phyloP scores from a whole-genome alignment of 192 early-diverging fungal genomes.

The Pecoramyces ruminantium region DNA sequence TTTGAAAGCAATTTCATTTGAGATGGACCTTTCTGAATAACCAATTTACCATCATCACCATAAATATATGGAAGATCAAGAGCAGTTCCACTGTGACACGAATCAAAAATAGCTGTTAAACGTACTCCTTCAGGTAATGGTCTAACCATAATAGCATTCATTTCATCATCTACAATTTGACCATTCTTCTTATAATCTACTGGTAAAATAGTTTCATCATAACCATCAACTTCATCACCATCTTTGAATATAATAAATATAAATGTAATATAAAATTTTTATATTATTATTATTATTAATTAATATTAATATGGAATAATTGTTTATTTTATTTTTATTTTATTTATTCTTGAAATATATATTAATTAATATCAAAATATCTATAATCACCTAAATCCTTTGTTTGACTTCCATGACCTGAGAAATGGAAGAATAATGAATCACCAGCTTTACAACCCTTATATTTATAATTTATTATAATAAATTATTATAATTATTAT shows the following conservation, averaged over 20 bases:
- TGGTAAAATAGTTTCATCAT: slow-evolving; percentile 55
- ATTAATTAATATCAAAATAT: not conserved
- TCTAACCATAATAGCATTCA: slow-evolving; percentile 42
- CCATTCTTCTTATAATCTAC: slow-evolving; percentile 51
- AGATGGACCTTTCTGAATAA: not conserved
- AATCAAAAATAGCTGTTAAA: slow-evolving; percentile 59
- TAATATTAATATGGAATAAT: too few species aligned
- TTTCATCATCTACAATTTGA: slow-evolving; percentile 46
- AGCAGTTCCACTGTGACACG: slow-evolving; percentile 44
- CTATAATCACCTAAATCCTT: not conserved
- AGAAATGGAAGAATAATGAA: slow-evolving; percentile 53
- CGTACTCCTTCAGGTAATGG: slow-evolving; percentile 48
- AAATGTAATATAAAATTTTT: too few species aligned
- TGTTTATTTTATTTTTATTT: too few species aligned
- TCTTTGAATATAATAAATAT: slow-evolving; percentile 9
- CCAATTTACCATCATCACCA: slow-evolving; percentile 16
- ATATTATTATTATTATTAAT: too few species aligned
- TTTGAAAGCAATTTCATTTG: not conserved
- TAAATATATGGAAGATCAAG: slow-evolving; percentile 45
- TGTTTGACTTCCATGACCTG: slow-evolving; percentile 7
- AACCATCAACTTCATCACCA: slow-evolving; percentile 29
- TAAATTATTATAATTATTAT: too few species aligned
- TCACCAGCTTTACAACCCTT: slow-evolving; percentile 20
- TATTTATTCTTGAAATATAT: too few species aligned
- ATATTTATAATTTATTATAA: too few species aligned